These are phyloP conservation scores for Boletus huronensis DNA, from an alignment of 768 basidiomycete genomes.

Conservation along the genomic window DNA sequence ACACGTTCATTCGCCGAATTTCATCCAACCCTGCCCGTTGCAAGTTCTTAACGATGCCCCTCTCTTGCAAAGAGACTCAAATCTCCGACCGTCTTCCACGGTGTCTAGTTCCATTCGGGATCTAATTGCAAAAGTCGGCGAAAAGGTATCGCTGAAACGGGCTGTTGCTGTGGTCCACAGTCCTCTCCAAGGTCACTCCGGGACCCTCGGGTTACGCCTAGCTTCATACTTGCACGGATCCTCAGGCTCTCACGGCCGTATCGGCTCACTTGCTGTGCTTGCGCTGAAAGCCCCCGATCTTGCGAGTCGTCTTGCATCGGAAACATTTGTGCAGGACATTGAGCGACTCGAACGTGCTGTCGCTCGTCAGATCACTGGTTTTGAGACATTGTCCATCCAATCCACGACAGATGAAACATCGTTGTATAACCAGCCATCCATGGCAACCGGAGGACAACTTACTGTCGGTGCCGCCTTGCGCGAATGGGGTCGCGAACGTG, in stretches of 20 bases:
- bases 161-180: slow-evolving; percentile 43
- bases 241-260: slow-evolving; percentile 51
- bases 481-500: slow-evolving; percentile 53
- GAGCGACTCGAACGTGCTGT: slow-evolving; percentile 66
- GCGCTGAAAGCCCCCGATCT: slow-evolving; percentile 49
- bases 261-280: slow-evolving; percentile 56
- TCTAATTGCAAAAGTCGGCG: slow-evolving; percentile 72
- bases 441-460: slow-evolving; percentile 62
- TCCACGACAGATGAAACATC: slow-evolving; percentile 44
- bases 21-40: slow-evolving; percentile 50
- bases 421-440: slow-evolving; percentile 70
- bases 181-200: slow-evolving; percentile 34
- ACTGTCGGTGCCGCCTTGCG: slow-evolving; percentile 37
- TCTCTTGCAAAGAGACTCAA: slow-evolving; percentile 37
- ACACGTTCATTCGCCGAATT: slow-evolving; percentile 25
- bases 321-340: slow-evolving; percentile 54
- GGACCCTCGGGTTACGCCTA: slow-evolving; percentile 43
- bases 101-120: slow-evolving; percentile 64
- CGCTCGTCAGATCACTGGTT: slow-evolving; percentile 83
- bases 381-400: slow-evolving; percentile 59
- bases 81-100: slow-evolving; percentile 41
- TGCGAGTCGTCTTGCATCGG: slow-evolving; percentile 39
- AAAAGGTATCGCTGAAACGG: slow-evolving; percentile 70
- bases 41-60: slow-evolving; percentile 61
- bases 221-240: slow-evolving; percentile 61